These are phyloP conservation scores for Suhomyces kunorum DNA, from an alignment of 1,139 yeast species.

Conservation along the genomic window DNA sequence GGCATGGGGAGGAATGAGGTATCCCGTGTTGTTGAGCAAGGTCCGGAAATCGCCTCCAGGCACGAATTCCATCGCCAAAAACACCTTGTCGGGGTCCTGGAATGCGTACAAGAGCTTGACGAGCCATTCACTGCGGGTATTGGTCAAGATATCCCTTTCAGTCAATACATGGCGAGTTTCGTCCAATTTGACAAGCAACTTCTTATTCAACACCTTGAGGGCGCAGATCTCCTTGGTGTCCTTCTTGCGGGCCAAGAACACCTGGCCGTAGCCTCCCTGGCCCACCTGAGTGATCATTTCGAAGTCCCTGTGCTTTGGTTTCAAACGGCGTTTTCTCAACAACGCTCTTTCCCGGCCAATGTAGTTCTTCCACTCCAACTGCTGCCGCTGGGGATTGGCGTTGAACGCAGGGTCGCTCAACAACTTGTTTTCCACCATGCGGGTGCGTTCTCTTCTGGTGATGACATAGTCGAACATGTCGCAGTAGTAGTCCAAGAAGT, in stretches of 20 bases:
- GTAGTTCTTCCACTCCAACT: conserved; percentile 78
- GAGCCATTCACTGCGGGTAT: conserved; percentile 94
- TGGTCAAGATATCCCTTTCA: conserved; percentile 93
- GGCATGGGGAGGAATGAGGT: conserved; percentile 91
- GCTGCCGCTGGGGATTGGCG: conserved; percentile 48
- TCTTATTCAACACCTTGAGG: conserved; percentile 85
- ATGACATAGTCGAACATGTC: conserved; percentile 94
- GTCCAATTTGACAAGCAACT: conserved; percentile 80
- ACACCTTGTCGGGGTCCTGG: conserved; percentile 88
- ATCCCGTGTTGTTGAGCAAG: conserved; percentile 87
- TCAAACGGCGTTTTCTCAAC: conserved; percentile 82
- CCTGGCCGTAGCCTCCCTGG: conserved; percentile 99
- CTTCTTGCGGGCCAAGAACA: conserved; percentile 87
- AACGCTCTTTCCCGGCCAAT: conserved; percentile 82
- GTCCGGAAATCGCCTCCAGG: conserved; percentile 99
- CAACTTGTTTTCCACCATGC: conserved; percentile 62
- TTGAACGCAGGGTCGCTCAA: conserved; percentile 44
- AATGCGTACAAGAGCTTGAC: conserved; percentile 92
- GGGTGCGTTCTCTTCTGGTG: conserved; percentile 76
- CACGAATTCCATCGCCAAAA: conserved; percentile 97
- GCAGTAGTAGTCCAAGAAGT: conserved; percentile 92
- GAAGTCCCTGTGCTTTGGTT: conserved; percentile 93
- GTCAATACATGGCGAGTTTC: conserved; percentile 96
- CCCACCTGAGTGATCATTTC: conserved; percentile 98
- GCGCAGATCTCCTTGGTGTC: conserved; percentile 97